These are phyloP conservation scores for Rossbeevera mucosa DNA, from an alignment of 768 basidiomycete species.

Conservation along the genomic window DNA sequence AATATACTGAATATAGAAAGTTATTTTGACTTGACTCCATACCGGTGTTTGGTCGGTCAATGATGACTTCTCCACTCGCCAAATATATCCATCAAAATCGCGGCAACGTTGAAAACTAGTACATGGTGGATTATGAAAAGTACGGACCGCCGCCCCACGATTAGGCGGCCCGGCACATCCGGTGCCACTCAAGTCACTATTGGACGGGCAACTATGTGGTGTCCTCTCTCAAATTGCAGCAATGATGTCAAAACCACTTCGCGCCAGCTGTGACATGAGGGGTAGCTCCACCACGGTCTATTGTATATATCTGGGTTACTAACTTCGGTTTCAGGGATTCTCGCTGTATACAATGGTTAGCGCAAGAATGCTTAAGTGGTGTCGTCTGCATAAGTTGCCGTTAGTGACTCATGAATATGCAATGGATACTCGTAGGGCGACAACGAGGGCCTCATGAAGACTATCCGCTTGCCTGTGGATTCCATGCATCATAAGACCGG, in stretches of 20 bases:
- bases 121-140: not conserved
- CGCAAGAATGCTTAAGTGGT: not conserved
- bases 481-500: slow-evolving; percentile 52
- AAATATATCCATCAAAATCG: not conserved
- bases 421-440: slow-evolving; percentile 36
- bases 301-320: not conserved
- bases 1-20: slow-evolving; percentile 1
- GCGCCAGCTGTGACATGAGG: slow-evolving; percentile 52
- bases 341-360: slow-evolving; percentile 45
- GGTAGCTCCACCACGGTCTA: slow-evolving; percentile 26
- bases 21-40: too few relatives aligned
- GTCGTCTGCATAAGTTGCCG: not conserved
- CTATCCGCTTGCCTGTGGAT: slow-evolving; percentile 64
- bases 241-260: slow-evolving; percentile 21
- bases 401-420: not conserved
- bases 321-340: slow-evolving; percentile 38
- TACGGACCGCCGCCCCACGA: not conserved
- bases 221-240: not conserved
- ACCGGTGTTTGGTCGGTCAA: not conserved
- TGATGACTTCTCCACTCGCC: not conserved
- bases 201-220: not conserved
- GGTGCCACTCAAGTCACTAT: not conserved
- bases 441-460: slow-evolving; percentile 50
- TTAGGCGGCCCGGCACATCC: slow-evolving; percentile 1
- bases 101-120: not conserved